Evolutionary conservation across 2,329 filamentous ascomycete genomes (phyloP).

Genomic region (Thermoascus crustaceus): DNA sequence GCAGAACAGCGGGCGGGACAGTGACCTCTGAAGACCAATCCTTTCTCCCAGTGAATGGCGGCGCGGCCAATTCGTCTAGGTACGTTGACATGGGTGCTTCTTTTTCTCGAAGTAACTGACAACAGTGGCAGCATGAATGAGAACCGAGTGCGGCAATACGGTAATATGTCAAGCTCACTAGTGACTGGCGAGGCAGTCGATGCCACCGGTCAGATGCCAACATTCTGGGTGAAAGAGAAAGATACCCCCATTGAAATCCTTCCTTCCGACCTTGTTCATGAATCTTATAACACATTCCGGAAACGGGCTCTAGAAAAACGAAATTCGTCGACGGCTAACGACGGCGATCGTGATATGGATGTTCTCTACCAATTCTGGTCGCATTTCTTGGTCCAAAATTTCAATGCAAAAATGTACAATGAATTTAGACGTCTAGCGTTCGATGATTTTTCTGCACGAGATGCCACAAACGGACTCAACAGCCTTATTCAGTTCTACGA

Average conservation of each 20-base stretch:
- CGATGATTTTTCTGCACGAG: slow-evolving; percentile 50
- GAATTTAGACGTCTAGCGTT: slow-evolving; percentile 62
- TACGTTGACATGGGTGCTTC: slow-evolving; percentile 16
- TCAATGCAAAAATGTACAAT: slow-evolving; percentile 66
- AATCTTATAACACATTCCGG: slow-evolving; percentile 43
- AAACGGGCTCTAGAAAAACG: slow-evolving; percentile 44
- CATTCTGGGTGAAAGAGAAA: slow-evolving; percentile 46
- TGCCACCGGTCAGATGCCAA: slow-evolving; percentile 7
- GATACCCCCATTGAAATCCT: slow-evolving; percentile 35
- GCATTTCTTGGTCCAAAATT: slow-evolving; percentile 62
- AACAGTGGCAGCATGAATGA: neutral
- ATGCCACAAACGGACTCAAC: slow-evolving; percentile 49
- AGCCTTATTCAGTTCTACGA: slow-evolving; percentile 60
- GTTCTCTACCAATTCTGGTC: slow-evolving; percentile 68
- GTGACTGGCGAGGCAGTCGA: neutral
- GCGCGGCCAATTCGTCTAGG: slow-evolving; percentile 31
- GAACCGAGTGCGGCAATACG: neutral
- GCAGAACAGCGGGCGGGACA: slow-evolving; percentile 42
- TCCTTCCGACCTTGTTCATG: slow-evolving; percentile 38
- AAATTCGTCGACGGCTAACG: slow-evolving; percentile 28
- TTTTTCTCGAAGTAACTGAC: slow-evolving; percentile 7
- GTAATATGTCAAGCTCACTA: neutral
- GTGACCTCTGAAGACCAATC: slow-evolving; percentile 33
- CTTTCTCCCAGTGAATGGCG: slow-evolving; percentile 18
- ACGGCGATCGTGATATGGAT: slow-evolving; percentile 43